These are phyloP conservation scores for Hyaloscypha finlandica DNA, from an alignment of 495 filamentous ascomycete genomes.

Conservation along the genomic window DNA sequence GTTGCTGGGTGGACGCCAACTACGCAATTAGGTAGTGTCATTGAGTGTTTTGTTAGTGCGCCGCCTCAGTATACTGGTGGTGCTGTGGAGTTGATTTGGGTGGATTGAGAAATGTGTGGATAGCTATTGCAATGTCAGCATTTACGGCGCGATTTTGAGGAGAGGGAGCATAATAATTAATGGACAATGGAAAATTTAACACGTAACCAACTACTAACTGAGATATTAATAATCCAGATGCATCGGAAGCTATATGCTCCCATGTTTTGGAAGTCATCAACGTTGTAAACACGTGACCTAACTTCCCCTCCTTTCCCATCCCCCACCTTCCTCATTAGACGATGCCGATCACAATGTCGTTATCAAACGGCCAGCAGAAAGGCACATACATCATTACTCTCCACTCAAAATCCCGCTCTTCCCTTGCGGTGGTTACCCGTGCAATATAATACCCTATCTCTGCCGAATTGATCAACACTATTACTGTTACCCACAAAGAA, in stretches of 20 bases:
- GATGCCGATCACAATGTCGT: neutral
- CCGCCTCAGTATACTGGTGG: conserved; percentile 7
- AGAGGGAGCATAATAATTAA: too few relatives aligned
- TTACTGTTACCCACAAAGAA: neutral
- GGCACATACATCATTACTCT: neutral
- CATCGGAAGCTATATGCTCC: too few relatives aligned
- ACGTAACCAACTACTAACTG: too few relatives aligned
- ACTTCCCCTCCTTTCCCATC: neutral
- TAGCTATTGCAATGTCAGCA: too few relatives aligned
- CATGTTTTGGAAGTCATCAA: neutral
- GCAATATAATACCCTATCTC: neutral
- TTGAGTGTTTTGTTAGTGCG: conserved; percentile 3
- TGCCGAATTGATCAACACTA: neutral
- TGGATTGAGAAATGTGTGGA: too few relatives aligned
- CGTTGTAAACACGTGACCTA: neutral
- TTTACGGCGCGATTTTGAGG: too few relatives aligned
- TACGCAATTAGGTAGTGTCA: conserved; percentile 5
- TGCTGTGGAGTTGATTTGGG: neutral
- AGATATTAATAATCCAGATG: too few relatives aligned
- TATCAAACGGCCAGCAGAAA: neutral
- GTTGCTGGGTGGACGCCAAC: neutral
- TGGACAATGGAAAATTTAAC: too few relatives aligned
- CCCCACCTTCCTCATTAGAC: neutral
- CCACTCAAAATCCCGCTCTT: neutral
- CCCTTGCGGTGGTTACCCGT: neutral